Conservation (phyloP, 257 asterid species). For the Solanum chmielewskii region DNA sequence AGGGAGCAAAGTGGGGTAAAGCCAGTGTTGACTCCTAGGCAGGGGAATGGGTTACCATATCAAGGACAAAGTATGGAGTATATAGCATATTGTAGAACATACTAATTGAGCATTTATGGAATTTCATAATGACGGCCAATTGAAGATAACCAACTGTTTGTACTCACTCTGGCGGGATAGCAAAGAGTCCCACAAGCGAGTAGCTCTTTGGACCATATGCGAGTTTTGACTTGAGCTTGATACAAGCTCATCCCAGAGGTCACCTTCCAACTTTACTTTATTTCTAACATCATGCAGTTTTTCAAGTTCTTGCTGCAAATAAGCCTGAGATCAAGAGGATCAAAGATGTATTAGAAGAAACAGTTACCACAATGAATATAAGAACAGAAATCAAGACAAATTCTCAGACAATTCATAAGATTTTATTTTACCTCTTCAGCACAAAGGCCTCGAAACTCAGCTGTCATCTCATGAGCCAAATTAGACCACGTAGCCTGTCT, state of each 20-base stretch:
- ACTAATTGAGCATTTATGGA: background rate
- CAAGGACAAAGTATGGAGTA: background rate
- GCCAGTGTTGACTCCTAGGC: background rate
- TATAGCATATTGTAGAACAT: background rate
- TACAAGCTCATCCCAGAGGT: conserved; percentile 94
- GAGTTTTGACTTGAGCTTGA: conserved; percentile 98
- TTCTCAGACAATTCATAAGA: background rate
- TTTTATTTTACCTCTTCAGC: conserved; percentile 80
- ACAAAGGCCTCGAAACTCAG: conserved; percentile 95
- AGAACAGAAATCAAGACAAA: background rate
- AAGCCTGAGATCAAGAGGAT: conserved; percentile 50
- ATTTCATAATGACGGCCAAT: background rate
- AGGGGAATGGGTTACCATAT: background rate
- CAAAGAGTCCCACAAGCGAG: conserved; percentile 95
- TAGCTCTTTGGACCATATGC: conserved; percentile 95
- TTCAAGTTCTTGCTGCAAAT: conserved; percentile 97
- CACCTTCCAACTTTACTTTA: conserved; percentile 96
- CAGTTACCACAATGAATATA: conserved; percentile 1
- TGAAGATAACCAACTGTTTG: background rate
- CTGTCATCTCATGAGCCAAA: conserved; percentile 99
- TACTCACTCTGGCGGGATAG: conserved; percentile 89
- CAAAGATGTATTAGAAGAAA: background rate
- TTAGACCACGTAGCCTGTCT: conserved; percentile 93
- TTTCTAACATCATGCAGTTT: conserved; percentile 85
- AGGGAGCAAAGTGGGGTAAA: background rate